Evolutionary conservation across 2,329 filamentous ascomycete species (phyloP).

Genomic region (Neurospora sp.): DNA sequence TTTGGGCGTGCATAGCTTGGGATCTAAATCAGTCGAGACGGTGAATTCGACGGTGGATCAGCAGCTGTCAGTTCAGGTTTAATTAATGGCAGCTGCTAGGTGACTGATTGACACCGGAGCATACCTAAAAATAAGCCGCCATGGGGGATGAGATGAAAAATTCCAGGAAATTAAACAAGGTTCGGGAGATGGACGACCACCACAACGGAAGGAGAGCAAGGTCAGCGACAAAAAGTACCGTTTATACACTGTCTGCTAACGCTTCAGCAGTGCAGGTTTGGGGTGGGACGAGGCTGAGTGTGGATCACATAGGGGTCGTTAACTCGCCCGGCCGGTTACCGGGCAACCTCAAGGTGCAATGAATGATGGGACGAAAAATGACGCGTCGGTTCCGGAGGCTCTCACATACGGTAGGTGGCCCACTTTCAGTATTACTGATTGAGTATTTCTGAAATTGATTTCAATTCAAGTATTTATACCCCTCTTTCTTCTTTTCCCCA

Average conservation of each 20-base stretch:
- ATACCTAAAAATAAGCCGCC: not conserved
- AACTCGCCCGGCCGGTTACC: not conserved
- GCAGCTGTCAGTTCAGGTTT: not conserved
- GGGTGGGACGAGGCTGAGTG: not conserved
- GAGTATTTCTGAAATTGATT: no score
- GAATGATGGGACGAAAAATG: not conserved
- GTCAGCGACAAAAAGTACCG: not conserved
- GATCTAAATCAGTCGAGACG: not conserved
- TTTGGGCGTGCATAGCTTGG: not conserved
- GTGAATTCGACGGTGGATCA: not conserved
- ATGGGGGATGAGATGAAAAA: not conserved
- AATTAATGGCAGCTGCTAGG: not conserved
- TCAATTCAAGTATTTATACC: no score
- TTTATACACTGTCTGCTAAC: not conserved
- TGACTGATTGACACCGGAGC: not conserved
- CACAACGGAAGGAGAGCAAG: not conserved
- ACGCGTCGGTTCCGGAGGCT: accelerated
- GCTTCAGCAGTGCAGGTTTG: not conserved
- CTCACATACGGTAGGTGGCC: not conserved
- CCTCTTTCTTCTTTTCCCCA: no score
- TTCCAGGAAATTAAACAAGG: not conserved
- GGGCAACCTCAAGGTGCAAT: not conserved
- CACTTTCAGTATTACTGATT: not conserved
- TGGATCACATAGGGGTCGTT: not conserved
- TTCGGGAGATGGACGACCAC: not conserved